These are phyloP conservation scores for Nemania serpens DNA, from an alignment of 2,329 filamentous ascomycete genomes.

Conservation along the genomic window DNA sequence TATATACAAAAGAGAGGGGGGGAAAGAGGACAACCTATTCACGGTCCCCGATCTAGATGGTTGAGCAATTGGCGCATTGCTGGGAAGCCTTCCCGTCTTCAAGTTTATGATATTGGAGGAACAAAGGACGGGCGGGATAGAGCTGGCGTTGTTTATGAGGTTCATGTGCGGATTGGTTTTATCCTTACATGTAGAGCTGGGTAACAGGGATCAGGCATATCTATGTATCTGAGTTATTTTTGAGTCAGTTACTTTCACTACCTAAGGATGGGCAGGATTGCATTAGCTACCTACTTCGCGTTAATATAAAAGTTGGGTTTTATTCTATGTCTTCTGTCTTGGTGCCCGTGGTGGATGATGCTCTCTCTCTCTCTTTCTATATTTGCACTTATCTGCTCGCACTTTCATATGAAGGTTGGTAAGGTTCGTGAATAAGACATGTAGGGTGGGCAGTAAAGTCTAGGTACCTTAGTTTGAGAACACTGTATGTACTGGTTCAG, in stretches of 20 bases:
- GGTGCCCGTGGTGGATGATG: no score
- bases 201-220: background rate
- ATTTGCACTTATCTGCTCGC: no score
- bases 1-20: no score
- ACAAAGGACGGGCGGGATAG: background rate
- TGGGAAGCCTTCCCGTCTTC: conserved; percentile 2
- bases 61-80: conserved; percentile 3
- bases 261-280: no score
- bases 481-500: no score
- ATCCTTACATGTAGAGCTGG: background rate
- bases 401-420: no score
- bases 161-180: background rate
- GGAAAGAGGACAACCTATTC: background rate
- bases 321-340: no score
- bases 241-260: background rate
- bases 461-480: no score
- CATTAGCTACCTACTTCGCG: no score
- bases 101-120: conserved; percentile 16
- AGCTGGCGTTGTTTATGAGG: background rate
- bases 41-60: conserved; percentile 11
- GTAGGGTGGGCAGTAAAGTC: no score
- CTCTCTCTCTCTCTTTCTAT: no score
- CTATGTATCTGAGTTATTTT: background rate
- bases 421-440: no score
- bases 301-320: background rate